Evolutionary conservation across 495 filamentous ascomycete species (phyloP).

Genomic region (Penicillium paxilli): DNA sequence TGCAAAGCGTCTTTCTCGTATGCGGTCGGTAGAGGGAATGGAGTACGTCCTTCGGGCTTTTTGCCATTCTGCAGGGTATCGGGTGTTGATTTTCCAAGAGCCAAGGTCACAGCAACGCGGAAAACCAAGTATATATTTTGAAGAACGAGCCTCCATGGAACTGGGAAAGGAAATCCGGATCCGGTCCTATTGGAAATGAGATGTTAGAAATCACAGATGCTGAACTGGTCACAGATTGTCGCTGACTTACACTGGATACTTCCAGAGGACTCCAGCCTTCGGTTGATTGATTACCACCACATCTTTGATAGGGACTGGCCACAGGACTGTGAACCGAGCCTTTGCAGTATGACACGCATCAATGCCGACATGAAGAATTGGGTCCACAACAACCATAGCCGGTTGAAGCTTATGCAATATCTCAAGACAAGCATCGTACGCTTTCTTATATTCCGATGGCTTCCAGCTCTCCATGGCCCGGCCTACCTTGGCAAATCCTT

Average conservation of each 20-base stretch:
- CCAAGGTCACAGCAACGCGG: constrained; percentile 8
- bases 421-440: constrained; percentile 43
- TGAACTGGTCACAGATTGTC: neutral
- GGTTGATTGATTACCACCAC: constrained; percentile 41
- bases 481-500: constrained; percentile 38
- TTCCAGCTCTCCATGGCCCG: constrained; percentile 43
- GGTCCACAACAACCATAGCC: constrained; percentile 47
- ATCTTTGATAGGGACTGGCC: constrained; percentile 40
- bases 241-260: constrained; percentile 42
- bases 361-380: constrained; percentile 48
- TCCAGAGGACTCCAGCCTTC: constrained; percentile 35
- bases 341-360: constrained; percentile 43
- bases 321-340: constrained; percentile 30
- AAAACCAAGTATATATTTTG: constrained; percentile 36
- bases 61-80: constrained; percentile 23
- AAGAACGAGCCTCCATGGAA: constrained; percentile 41
- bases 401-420: constrained; percentile 43
- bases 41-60: constrained; percentile 24
- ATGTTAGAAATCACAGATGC: constrained; percentile 6
- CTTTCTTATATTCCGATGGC: constrained; percentile 48
- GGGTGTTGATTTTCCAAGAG: constrained; percentile 19
- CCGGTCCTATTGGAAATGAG: constrained; percentile 31
- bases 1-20: constrained; percentile 38
- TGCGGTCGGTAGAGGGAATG: constrained; percentile 31
- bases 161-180: constrained; percentile 48